phyloP scores from a whole-genome alignment of 305 asterid genomes.

The Fraxinus velutina region DNA sequence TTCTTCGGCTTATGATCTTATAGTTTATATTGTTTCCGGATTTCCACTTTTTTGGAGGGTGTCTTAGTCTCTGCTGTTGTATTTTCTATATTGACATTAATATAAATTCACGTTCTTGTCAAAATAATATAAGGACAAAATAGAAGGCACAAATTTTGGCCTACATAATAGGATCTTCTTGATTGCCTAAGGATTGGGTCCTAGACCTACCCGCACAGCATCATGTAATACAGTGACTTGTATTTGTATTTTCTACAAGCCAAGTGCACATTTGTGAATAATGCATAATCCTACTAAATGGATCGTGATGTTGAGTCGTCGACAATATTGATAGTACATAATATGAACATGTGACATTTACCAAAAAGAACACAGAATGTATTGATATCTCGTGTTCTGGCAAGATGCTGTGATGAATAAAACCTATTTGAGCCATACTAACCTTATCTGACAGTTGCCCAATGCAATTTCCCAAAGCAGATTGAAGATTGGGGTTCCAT shows the following conservation, averaged over 20 bases:
- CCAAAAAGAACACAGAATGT: not conserved
- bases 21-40: not conserved
- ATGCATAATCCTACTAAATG: not conserved
- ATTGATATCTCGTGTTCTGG: not conserved
- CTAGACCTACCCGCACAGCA: not conserved
- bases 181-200: not conserved
- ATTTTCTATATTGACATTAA: not conserved
- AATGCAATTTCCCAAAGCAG: conserved; percentile 45
- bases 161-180: not conserved
- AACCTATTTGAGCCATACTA: conserved; percentile 16
- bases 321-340: not conserved
- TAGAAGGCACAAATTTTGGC: not conserved
- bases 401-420: conserved; percentile 1
- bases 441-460: conserved; percentile 42
- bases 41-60: not conserved
- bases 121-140: not conserved
- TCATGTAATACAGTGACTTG: not conserved
- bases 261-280: not conserved
- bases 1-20: not conserved
- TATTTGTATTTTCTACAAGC: not conserved
- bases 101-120: not conserved
- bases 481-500: conserved; percentile 34
- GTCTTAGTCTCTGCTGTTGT: not conserved
- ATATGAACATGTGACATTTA: not conserved
- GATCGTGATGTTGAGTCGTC: not conserved